Evolutionary conservation across 176 grass and related monocot species (phyloP), one percentile per base, ranked within the genome.

Genomic region (Avena insularis): DNA sequence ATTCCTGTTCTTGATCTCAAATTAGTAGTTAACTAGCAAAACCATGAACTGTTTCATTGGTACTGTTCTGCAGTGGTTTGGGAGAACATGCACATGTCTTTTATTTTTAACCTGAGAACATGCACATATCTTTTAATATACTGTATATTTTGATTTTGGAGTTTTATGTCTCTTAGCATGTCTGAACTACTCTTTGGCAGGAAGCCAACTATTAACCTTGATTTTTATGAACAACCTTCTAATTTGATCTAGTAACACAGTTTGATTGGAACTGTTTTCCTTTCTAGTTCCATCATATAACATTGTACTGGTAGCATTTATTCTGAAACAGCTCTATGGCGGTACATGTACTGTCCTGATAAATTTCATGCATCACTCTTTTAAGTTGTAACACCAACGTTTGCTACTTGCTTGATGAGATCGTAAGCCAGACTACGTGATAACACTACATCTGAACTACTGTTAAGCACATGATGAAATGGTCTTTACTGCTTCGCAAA

Each of bases 391-490:
- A 46, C 78, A 77, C 46, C 46, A 74, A 75, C 20, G 21, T 82
- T 2, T 46, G 33, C 23, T 36, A 33, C 20, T 29, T 77, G 47
- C 82, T 62, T 74, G 36, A 2, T 46, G 69, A 56, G 5, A 46
- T 77, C 57, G 51, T 29, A 27, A 40, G 47, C 9, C 7, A 53
- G 36, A 59, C 16, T 29, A 67, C 48, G 60, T 63, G 64, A 36
- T 79, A 69, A 13, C 47, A 64, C 80, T 61, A 4, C n/a, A 82
- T 83, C n/a, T 72, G 74, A 79, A 13, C 84, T 21, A 63, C 58
- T 31, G 59, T 53, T 43, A 79, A 63, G 20, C 9, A 79, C 1
- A 0, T n/a, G 50, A 82, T 76, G n/a, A n/a, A 38, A 76, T 64
- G 25, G 6, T 80, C 23, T 14, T 35, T 78, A 43, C 20, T 62